Conservation (phyloP, 2,329 filamentous ascomycete genomes). For the Hansfordia pulvinata region DNA sequence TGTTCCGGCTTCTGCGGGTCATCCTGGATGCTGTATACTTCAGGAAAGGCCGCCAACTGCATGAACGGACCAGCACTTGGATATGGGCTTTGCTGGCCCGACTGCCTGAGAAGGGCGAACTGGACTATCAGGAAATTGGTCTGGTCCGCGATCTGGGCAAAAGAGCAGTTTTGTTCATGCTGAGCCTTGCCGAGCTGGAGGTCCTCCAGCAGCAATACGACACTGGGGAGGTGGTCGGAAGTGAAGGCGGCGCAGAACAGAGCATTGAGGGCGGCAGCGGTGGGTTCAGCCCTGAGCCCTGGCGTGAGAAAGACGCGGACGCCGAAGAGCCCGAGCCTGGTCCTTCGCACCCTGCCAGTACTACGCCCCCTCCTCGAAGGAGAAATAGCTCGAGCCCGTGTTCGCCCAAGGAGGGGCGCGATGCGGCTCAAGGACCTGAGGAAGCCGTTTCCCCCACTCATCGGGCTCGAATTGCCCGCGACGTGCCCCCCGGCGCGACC, state of each 20-base stretch:
- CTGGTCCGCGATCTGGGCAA: slow-evolving; percentile 70
- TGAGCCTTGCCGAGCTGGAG: slow-evolving; percentile 38
- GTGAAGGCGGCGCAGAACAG: slow-evolving; percentile 21
- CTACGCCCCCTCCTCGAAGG: too few relatives aligned
- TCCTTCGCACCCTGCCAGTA: too few relatives aligned
- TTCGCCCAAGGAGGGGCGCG: too few relatives aligned
- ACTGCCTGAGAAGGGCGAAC: slow-evolving; percentile 58
- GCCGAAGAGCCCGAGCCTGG: too few relatives aligned
- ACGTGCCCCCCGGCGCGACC: too few relatives aligned
- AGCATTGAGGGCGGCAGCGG: slow-evolving; percentile 32
- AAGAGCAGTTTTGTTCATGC: slow-evolving; percentile 50
- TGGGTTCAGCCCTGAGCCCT: slow-evolving; percentile 17
- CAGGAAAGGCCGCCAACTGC: slow-evolving; percentile 42
- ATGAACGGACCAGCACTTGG: slow-evolving; percentile 64
- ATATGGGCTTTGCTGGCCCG: slow-evolving; percentile 71
- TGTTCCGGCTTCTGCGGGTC: slow-evolving; percentile 53
- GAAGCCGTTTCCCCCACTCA: too few relatives aligned
- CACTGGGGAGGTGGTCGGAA: slow-evolving; percentile 13
- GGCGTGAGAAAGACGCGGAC: too few relatives aligned
- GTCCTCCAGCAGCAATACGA: slow-evolving; percentile 25
- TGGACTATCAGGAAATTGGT: slow-evolving; percentile 63
- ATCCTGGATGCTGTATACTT: slow-evolving; percentile 52
- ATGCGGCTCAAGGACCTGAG: too few relatives aligned
- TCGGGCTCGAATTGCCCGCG: too few relatives aligned
- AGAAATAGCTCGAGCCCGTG: too few relatives aligned